Percentiles rank a stretch among this genome's conserved stretches.
phyloP scores from a whole-genome alignment of 257 asterid genomes.

The Forsythia viridissima region DNA sequence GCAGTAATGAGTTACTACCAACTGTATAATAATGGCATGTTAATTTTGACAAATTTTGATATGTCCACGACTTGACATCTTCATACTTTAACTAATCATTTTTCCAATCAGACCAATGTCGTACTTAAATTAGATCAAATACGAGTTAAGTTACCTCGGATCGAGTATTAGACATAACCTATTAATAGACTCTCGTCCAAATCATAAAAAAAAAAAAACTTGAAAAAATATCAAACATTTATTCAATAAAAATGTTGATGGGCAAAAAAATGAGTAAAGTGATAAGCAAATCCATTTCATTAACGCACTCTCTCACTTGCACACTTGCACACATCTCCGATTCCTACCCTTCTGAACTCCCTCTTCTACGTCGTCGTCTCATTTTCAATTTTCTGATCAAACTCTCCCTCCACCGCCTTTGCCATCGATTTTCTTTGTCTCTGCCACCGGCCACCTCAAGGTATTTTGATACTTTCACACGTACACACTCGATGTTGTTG shows the following conservation, averaged over 20 bases:
- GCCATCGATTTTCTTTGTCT: conserved; percentile 92
- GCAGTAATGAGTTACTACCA: too few relatives aligned
- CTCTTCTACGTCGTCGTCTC: conserved; percentile 35
- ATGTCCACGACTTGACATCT: too few relatives aligned
- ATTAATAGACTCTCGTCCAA: neutral
- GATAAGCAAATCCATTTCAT: conserved; percentile 39
- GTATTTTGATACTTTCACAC: conserved; percentile 29
- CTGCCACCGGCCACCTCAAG: conserved; percentile 78
- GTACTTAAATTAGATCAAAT: too few relatives aligned
- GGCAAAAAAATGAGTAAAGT: conserved; percentile 35
- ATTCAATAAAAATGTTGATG: neutral
- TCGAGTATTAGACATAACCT: too few relatives aligned
- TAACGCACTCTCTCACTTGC: conserved; percentile 32
- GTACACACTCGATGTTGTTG: neutral
- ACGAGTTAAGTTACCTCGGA: too few relatives aligned
- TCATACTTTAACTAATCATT: too few relatives aligned
- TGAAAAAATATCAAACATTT: neutral
- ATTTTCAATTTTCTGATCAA: neutral
- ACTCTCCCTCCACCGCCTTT: conserved; percentile 69
- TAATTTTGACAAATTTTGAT: too few relatives aligned
- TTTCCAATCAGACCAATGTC: too few relatives aligned
- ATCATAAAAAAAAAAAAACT: neutral
- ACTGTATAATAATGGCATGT: too few relatives aligned
- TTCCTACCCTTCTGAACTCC: conserved; percentile 29
- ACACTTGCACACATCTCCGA: conserved; percentile 32